phyloP scores from a whole-genome alignment of 2,329 filamentous ascomycete species.

The Trichoderma harzianum region DNA sequence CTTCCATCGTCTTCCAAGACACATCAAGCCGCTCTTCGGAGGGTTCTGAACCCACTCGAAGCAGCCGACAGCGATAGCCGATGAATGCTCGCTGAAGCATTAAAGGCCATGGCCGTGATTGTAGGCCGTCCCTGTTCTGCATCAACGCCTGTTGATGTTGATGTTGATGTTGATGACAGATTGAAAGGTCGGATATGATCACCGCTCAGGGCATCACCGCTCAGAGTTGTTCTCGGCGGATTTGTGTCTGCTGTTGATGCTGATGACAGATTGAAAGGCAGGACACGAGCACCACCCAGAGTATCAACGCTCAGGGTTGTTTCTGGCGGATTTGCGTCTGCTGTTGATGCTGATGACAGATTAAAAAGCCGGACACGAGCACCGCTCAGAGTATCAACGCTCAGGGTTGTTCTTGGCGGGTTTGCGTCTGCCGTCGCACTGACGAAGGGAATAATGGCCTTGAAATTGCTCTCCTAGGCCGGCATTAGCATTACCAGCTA shows the following conservation, averaged over 20 bases:
- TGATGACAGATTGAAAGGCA: not conserved
- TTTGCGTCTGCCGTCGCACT: not conserved
- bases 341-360: not conserved
- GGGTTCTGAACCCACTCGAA: slow-evolving; percentile 26
- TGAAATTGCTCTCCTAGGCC: not conserved
- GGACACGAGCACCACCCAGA: not conserved
- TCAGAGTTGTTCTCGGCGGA: no score
- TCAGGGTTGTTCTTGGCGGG: not conserved
- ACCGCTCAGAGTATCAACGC: not conserved
- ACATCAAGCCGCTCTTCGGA: slow-evolving; percentile 16
- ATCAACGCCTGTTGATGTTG: not conserved
- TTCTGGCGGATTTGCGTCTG: no score
- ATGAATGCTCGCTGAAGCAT: not conserved
- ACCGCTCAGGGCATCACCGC: not conserved
- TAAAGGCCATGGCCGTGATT: not conserved
- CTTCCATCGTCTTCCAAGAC: not conserved
- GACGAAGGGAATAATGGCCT: slow-evolving; percentile 1
- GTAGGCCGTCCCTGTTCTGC: not conserved
- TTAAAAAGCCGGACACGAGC: not conserved
- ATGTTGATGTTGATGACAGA: not conserved
- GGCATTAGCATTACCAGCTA: not conserved
- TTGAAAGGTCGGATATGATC: not conserved
- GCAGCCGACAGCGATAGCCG: not conserved
- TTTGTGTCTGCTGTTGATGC: no score
- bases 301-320: no score